Conservation (phyloP, 169 alveolate genomes). For the Cryptosporidium ryanae region DNA sequence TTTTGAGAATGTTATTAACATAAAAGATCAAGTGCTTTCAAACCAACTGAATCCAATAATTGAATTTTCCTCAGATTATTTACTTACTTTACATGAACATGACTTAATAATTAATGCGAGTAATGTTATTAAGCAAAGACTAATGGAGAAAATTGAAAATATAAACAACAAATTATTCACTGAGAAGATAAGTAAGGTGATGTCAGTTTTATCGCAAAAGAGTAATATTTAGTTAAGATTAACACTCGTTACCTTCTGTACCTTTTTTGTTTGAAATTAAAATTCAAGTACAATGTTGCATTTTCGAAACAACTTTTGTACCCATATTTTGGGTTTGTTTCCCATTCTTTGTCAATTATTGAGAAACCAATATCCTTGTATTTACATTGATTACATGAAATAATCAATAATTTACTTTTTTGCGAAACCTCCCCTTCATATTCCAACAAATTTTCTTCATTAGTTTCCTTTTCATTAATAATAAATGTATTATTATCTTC, state of each 20-base stretch:
- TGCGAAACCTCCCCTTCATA: constrained; percentile 3
- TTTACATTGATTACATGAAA: constrained; percentile 42
- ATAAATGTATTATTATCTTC: constrained; percentile 21
- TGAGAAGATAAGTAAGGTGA: constrained; percentile 5
- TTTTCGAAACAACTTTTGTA: constrained; percentile 53
- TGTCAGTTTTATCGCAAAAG: background rate
- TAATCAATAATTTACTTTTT: constrained; percentile 11
- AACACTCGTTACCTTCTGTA: constrained; percentile 29
- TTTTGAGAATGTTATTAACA: constrained; percentile 4
- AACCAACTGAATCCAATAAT: background rate
- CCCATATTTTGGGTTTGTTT: constrained; percentile 48
- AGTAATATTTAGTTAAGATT: background rate
- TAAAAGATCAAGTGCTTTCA: background rate
- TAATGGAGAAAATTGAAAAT: background rate
- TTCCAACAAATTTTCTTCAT: constrained; percentile 5
- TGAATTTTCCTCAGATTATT: constrained; percentile 31
- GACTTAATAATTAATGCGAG: background rate
- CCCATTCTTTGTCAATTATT: constrained; percentile 72
- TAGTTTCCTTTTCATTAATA: constrained; percentile 1
- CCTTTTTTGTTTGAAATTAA: constrained; percentile 47
- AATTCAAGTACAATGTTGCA: constrained; percentile 45
- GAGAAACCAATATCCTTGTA: constrained; percentile 64
- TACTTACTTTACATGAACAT: constrained; percentile 18
- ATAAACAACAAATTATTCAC: background rate
- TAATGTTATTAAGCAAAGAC: background rate